Percentiles rank a stretch among this genome's conserved stretches.
Evolutionary conservation across 1,284 basidiomycete genomes (phyloP).

Genomic region (Ceratobasidium sp.): DNA sequence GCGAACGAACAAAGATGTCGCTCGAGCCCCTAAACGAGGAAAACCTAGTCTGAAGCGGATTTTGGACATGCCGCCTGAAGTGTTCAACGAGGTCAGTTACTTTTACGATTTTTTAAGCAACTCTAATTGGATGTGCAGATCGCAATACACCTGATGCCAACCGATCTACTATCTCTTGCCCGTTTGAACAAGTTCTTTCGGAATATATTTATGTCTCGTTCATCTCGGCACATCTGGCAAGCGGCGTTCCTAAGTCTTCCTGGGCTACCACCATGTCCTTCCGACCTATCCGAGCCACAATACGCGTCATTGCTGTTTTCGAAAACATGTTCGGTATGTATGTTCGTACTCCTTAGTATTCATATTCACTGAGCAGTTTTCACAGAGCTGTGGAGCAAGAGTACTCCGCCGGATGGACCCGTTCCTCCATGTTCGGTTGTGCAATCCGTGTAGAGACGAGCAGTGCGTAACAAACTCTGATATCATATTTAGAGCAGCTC

Average conservation of each 20-base stretch:
- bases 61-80: too few species aligned
- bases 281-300: too few species aligned
- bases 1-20: neutral
- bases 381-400: neutral
- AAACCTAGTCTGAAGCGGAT: neutral
- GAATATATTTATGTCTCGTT: constrained; percentile 48
- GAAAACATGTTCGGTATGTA: constrained; percentile 15
- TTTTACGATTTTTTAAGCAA: neutral
- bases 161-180: constrained; percentile 56
- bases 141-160: constrained; percentile 50
- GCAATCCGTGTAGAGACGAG: neutral
- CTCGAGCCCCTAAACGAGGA: neutral
- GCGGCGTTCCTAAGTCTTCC: constrained; percentile 20
- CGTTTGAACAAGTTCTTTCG: constrained; percentile 53
- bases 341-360: neutral
- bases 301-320: constrained; percentile 53
- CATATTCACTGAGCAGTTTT: neutral
- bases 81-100: neutral
- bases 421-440: constrained; percentile 22
- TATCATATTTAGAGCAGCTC: too few species aligned
- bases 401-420: neutral
- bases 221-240: constrained; percentile 48
- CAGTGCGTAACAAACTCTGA: neutral
- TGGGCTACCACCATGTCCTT: too few species aligned
- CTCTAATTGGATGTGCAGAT: constrained; percentile 51